Conservation (phyloP, 2,329 filamentous ascomycete species). For the Clonostachys solani region DNA sequence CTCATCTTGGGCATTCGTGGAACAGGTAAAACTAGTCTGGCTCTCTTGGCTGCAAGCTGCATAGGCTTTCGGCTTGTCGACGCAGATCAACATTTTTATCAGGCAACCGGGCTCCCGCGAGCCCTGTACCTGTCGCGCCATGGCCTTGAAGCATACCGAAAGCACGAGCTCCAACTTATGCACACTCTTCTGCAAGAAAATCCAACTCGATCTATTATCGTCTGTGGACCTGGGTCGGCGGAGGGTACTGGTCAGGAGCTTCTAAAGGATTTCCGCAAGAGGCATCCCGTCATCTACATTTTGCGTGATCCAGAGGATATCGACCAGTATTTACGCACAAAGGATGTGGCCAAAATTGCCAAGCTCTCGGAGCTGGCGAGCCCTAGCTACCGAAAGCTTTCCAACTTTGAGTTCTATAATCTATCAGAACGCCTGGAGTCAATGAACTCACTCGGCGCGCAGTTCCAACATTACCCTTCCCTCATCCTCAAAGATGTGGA, state of each 20-base stretch:
- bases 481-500: conserved; percentile 31
- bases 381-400: conserved; percentile 31
- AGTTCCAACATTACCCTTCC: conserved; percentile 14
- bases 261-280: conserved; percentile 47
- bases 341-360: conserved; percentile 38
- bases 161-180: conserved; percentile 8
- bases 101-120: conserved; percentile 49
- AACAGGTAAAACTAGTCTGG: conserved; percentile 60
- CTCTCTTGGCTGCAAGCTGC: conserved; percentile 44
- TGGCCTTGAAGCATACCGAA: conserved; percentile 5
- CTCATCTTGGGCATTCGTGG: conserved; percentile 58
- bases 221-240: conserved; percentile 47
- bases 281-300: conserved; percentile 53
- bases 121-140: conserved; percentile 44
- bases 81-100: conserved; percentile 52
- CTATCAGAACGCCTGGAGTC: conserved; percentile 22
- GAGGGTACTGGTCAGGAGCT: conserved; percentile 47
- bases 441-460: background rate
- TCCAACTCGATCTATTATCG: conserved; percentile 50
- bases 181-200: conserved; percentile 42
- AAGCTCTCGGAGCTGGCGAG: conserved; percentile 41
- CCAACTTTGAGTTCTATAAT: conserved; percentile 55
- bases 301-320: conserved; percentile 35
- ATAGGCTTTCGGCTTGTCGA: conserved; percentile 53
- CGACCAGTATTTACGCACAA: conserved; percentile 39